Percentiles rank a stretch among this genome's conserved stretches.
These are phyloP conservation scores for Beauveria scarabaeidicola DNA, from an alignment of 2,329 filamentous ascomycete genomes.

Conservation along the genomic window DNA sequence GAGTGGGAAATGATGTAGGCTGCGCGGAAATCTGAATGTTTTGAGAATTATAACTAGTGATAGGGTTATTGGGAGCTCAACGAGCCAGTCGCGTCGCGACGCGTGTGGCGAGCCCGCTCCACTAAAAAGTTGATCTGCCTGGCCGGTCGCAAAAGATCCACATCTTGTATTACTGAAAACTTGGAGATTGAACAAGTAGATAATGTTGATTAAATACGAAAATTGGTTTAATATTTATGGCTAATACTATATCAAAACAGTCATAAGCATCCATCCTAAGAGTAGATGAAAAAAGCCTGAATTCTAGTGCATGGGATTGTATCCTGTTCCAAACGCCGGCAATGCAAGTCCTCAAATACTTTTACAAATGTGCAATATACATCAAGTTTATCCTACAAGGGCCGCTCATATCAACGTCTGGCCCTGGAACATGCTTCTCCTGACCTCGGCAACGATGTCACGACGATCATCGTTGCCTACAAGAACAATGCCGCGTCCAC, in stretches of 20 bases:
- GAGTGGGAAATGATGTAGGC: background rate
- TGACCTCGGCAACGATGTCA: conserved; percentile 86
- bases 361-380: conserved; percentile 3
- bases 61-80: background rate
- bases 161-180: too few relatives aligned
- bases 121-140: conserved; percentile 4
- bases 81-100: conserved; percentile 7
- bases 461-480: conserved; percentile 83
- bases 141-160: too few relatives aligned
- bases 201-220: too few relatives aligned
- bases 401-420: conserved; percentile 59
- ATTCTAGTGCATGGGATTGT: background rate
- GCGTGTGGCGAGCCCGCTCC: conserved; percentile 1
- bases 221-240: too few relatives aligned
- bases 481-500: conserved; percentile 82
- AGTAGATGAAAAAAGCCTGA: background rate
- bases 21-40: background rate
- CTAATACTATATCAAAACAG: too few relatives aligned
- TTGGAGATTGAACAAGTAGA: too few relatives aligned
- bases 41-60: background rate
- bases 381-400: background rate
- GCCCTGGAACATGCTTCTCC: conserved; percentile 78
- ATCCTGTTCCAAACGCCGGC: background rate
- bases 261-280: background rate
- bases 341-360: background rate